Percentiles rank a stretch among this genome's conserved stretches.
These are phyloP conservation scores for Paramecium tetraurelia DNA, from an alignment of 73 alveolate genomes.

Conservation along the genomic window DNA sequence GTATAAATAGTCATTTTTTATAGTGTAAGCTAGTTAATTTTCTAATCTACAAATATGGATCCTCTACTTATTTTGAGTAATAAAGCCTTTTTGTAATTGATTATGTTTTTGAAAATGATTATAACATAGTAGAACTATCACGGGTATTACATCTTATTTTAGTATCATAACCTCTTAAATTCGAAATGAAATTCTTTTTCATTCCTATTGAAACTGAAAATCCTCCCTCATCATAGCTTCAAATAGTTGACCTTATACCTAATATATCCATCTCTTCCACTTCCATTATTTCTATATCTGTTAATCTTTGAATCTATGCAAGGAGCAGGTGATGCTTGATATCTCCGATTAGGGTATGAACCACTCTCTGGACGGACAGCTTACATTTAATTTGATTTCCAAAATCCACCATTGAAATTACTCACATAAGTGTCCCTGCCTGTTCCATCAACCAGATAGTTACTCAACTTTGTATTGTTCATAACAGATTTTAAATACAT, in stretches of 20 bases:
- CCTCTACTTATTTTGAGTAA: background rate
- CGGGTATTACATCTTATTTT: background rate
- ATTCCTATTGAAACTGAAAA: background rate
- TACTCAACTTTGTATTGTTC: background rate
- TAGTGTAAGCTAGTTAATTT: background rate
- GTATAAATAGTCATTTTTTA: background rate
- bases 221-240: background rate
- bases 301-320: background rate
- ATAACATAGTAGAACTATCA: background rate
- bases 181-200: background rate
- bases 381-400: background rate
- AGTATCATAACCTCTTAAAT: background rate
- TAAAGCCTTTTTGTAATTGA: background rate
- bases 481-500: too few species aligned
- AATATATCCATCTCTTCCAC: slow-evolving; percentile 9
- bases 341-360: background rate
- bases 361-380: background rate
- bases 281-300: background rate
- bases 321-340: slow-evolving; percentile 12
- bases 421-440: background rate
- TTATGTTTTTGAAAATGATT: background rate
- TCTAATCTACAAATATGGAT: background rate
- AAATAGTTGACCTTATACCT: background rate
- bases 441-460: background rate
- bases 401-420: background rate